Conservation (phyloP, 805 yeast genomes). For the Yamadazyma endophytica region DNA sequence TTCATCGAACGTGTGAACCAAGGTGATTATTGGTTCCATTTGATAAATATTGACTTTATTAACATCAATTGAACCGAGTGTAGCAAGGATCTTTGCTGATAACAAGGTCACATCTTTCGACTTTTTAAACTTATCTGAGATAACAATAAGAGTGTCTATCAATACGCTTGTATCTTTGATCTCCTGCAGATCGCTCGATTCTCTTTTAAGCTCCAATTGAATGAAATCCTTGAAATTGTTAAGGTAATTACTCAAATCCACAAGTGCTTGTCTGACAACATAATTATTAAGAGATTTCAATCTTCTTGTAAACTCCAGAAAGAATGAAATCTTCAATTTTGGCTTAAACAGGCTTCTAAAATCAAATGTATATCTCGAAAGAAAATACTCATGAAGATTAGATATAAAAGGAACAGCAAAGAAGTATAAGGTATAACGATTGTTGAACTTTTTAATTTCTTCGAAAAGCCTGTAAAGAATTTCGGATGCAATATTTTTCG, state of each 20-base stretch:
- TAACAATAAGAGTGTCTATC: constrained; percentile 50
- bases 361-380: constrained; percentile 14
- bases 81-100: constrained; percentile 68
- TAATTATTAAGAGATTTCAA: constrained; percentile 60
- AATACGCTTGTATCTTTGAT: constrained; percentile 36
- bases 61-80: constrained; percentile 73
- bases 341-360: constrained; percentile 27
- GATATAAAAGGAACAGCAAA: constrained; percentile 49
- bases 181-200: constrained; percentile 4
- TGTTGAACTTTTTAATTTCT: constrained; percentile 28
- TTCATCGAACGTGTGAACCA: constrained; percentile 61
- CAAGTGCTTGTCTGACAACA: constrained; percentile 69
- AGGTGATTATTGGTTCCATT: constrained; percentile 40
- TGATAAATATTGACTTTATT: constrained; percentile 46
- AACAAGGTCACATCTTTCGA: constrained; percentile 49
- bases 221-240: constrained; percentile 46
- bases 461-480: constrained; percentile 39
- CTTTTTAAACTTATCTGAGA: constrained; percentile 52
- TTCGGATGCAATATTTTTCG: constrained; percentile 48
- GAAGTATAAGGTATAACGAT: constrained; percentile 45
- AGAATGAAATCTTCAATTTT: constrained; percentile 29
- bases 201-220: constrained; percentile 31
- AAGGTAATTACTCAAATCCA: constrained; percentile 56
- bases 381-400: constrained; percentile 19
- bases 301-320: constrained; percentile 52